Conservation (phyloP, 805 yeast species). For the Kuraishia borneana region DNA sequence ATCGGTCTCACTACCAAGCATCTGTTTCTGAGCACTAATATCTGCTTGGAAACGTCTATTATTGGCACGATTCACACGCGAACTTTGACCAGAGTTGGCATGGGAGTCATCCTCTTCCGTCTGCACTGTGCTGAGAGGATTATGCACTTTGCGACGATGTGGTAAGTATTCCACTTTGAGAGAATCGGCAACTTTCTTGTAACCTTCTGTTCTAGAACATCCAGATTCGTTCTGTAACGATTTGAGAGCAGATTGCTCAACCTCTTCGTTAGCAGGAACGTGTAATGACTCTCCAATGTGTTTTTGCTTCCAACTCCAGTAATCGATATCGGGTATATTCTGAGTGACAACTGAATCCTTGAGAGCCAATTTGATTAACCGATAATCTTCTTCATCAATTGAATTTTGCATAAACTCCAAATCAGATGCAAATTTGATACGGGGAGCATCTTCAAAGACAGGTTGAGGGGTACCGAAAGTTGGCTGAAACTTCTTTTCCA, state of each 20-base stretch:
- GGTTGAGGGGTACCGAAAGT: slow-evolving; percentile 38
- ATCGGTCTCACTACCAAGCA: slow-evolving; percentile 74
- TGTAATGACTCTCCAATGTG: slow-evolving; percentile 17
- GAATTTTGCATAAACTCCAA: slow-evolving; percentile 42
- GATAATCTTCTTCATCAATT: slow-evolving; percentile 68
- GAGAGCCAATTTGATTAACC: slow-evolving; percentile 36
- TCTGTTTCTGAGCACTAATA: slow-evolving; percentile 67
- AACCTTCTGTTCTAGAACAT: slow-evolving; percentile 65
- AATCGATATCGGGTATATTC: slow-evolving; percentile 27
- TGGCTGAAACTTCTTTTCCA: slow-evolving; percentile 36
- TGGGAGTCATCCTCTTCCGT: slow-evolving; percentile 31
- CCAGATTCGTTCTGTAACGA: slow-evolving; percentile 36
- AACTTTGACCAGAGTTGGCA: slow-evolving; percentile 41
- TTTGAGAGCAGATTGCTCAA: slow-evolving; percentile 14
- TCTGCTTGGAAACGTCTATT: slow-evolving; percentile 86
- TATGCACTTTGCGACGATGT: slow-evolving; percentile 59
- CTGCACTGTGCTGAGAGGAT: slow-evolving; percentile 67
- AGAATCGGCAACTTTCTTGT: slow-evolving; percentile 58
- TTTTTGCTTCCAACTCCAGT: slow-evolving; percentile 60
- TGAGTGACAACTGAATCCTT: slow-evolving; percentile 9
- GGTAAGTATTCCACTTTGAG: slow-evolving; percentile 70
- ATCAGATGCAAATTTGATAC: slow-evolving; percentile 31
- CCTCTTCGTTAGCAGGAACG: slow-evolving; percentile 13
- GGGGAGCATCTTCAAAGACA: slow-evolving; percentile 36
- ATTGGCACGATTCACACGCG: slow-evolving; percentile 78